Conservation (phyloP, 148 eudicot species). For the Diospyros lotus region DNA sequence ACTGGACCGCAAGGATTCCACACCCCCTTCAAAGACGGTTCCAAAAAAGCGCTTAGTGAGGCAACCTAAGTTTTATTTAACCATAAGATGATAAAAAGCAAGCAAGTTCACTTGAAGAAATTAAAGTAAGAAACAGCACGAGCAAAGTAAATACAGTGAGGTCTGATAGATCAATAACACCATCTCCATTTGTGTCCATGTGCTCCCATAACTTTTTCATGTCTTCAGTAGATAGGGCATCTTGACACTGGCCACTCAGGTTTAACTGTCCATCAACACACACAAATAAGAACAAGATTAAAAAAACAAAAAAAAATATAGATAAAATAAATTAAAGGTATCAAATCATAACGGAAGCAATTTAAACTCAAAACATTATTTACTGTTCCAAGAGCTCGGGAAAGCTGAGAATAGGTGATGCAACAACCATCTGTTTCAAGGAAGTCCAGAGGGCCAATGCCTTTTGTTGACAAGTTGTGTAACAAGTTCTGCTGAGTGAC, state of each 20-base stretch:
- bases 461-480: constrained; percentile 19
- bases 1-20: constrained; percentile 19
- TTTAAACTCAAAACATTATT: too few relatives aligned
- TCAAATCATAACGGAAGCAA: too few relatives aligned
- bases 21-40: constrained; percentile 16
- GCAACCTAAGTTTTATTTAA: background rate
- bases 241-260: constrained; percentile 27
- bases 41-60: constrained; percentile 6
- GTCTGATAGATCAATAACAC: constrained; percentile 28
- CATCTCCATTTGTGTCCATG: constrained; percentile 39
- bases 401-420: constrained; percentile 37
- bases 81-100: background rate
- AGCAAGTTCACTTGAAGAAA: background rate
- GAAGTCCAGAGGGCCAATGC: constrained; percentile 14
- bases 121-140: background rate
- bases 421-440: constrained; percentile 24
- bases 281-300: background rate
- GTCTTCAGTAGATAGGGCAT: constrained; percentile 30
- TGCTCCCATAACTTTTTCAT: constrained; percentile 38
- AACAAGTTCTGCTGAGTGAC: constrained; percentile 27
- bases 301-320: background rate
- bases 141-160: constrained; percentile 19
- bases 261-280: constrained; percentile 26
- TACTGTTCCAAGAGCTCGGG: constrained; percentile 35
- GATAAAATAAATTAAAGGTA: too few relatives aligned